A percentile compares a stretch with the other conserved stretches of the same genome.
phyloP scores from a whole-genome alignment of 345 rosid species.

The Pseudoturritis turrita region DNA sequence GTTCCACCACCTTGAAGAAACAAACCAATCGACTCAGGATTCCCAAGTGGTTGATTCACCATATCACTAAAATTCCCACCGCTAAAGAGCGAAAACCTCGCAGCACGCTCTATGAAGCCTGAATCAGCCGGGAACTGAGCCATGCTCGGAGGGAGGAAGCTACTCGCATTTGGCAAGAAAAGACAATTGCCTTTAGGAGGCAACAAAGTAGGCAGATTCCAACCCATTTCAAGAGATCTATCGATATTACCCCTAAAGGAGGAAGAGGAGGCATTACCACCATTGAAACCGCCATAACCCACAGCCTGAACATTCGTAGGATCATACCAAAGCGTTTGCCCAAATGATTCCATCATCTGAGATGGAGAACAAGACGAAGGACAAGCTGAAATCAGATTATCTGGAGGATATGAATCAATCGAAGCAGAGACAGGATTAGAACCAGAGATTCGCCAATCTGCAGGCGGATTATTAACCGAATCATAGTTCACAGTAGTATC shows the following conservation, averaged over 20 bases:
- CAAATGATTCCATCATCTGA: conserved; percentile 63
- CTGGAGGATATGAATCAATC: conserved; percentile 46
- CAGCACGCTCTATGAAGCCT: conserved; percentile 92
- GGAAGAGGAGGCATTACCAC: conserved; percentile 26
- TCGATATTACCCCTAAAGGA: conserved; percentile 47
- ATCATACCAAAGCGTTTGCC: conserved; percentile 67
- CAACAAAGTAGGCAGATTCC: conserved; percentile 64
- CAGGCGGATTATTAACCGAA: conserved; percentile 37
- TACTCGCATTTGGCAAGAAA: conserved; percentile 46
- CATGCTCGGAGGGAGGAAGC: conserved; percentile 58
- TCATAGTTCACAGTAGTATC: conserved; percentile 38
- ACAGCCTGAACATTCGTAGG: conserved; percentile 48
- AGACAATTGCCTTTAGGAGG: conserved; percentile 50
- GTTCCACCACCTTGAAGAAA: conserved; percentile 48
- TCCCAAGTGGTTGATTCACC: conserved; percentile 53
- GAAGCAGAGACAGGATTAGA: conserved; percentile 46
- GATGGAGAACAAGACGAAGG: conserved; percentile 62
- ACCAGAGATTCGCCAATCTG: conserved; percentile 59
- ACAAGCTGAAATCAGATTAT: conserved; percentile 49
- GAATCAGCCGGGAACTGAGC: conserved; percentile 90
- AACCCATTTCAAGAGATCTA: conserved; percentile 60
- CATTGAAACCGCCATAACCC: conserved; percentile 56
- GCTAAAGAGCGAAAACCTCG: conserved; percentile 77
- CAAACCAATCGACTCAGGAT: conserved; percentile 54
- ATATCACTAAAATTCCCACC: conserved; percentile 72